These are phyloP conservation scores for Rhynchosporium agropyri DNA, from an alignment of 2,329 filamentous ascomycete genomes.

Conservation along the genomic window DNA sequence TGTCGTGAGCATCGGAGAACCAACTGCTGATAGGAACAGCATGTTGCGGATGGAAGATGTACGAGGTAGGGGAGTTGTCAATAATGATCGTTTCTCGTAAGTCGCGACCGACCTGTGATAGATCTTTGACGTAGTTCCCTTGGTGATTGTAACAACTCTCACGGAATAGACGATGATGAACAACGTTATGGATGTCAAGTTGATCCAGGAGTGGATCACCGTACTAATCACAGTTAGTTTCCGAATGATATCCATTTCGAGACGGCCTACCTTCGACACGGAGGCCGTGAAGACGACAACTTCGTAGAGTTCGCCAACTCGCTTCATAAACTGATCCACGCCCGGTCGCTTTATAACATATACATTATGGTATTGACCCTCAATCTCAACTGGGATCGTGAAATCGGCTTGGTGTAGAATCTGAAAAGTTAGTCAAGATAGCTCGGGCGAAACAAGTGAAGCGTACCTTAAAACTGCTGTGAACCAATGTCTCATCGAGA, in stretches of 20 bases:
- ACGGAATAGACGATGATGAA: constrained; percentile 93
- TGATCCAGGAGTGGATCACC: constrained; percentile 95
- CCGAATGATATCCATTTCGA: constrained; percentile 2
- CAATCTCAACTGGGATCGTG: constrained; percentile 97
- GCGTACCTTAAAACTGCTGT: constrained; percentile 97
- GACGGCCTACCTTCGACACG: constrained; percentile 79
- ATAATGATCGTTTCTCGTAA: constrained; percentile 99
- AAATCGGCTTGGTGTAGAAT: constrained; percentile 98
- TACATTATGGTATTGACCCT: constrained; percentile 98
- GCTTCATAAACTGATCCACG: constrained; percentile 98
- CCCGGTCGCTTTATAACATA: constrained; percentile 99
- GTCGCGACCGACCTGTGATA: constrained; percentile 94
- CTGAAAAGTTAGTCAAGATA: constrained; percentile 49
- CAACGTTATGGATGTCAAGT: constrained; percentile 93
- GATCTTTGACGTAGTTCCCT: constrained; percentile 98
- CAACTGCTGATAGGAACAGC: constrained; percentile 99
- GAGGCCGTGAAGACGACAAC: constrained; percentile 98
- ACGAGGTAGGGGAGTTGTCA: constrained; percentile 98
- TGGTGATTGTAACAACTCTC: constrained; percentile 99
- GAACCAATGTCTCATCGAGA: constrained; percentile 93
- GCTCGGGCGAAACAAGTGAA: neutral
- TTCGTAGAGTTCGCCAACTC: constrained; percentile 95
- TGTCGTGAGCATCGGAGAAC: constrained; percentile 99
- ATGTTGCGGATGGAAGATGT: constrained; percentile 99
- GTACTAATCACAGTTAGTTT: constrained; percentile 60